phyloP scores from a whole-genome alignment of 768 basidiomycete genomes.

The Leccinum rimulosum region DNA sequence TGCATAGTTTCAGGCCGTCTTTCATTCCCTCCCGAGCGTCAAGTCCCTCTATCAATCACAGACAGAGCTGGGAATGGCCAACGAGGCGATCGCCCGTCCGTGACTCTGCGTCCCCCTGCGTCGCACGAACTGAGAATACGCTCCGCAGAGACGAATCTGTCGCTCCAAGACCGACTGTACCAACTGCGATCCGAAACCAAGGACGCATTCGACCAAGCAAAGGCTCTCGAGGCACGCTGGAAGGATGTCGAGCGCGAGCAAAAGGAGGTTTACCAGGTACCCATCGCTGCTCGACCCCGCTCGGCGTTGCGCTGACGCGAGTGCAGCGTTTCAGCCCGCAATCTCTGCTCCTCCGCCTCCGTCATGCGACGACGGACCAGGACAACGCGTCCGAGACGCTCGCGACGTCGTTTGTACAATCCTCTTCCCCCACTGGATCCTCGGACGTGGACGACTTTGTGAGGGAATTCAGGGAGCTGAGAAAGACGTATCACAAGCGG shows the following conservation, averaged over 20 bases:
- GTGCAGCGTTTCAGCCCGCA: conserved; percentile 79
- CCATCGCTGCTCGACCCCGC: neutral
- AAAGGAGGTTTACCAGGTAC: conserved; percentile 82
- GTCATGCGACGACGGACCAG: conserved; percentile 85
- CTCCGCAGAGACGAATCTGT: conserved; percentile 65
- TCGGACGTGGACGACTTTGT: conserved; percentile 83
- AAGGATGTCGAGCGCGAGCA: conserved; percentile 87
- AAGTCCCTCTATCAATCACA: conserved; percentile 74
- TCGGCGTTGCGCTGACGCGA: conserved; percentile 6
- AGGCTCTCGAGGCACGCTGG: conserved; percentile 78
- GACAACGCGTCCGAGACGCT: conserved; percentile 87
- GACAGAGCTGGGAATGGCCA: conserved; percentile 76
- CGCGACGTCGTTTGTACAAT: conserved; percentile 79
- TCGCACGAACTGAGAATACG: conserved; percentile 9
- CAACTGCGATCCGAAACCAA: conserved; percentile 78
- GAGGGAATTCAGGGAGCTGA: conserved; percentile 77
- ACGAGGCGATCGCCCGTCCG: conserved; percentile 85
- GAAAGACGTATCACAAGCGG: conserved; percentile 93
- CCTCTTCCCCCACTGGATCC: conserved; percentile 37
- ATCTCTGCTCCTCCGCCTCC: conserved; percentile 83
- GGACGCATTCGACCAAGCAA: conserved; percentile 85
- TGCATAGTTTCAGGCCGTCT: conserved; percentile 81
- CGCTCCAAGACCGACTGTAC: conserved; percentile 74
- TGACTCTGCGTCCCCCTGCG: conserved; percentile 10
- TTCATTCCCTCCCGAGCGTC: conserved; percentile 75